Evolutionary conservation across 768 basidiomycete species (phyloP).

Genomic region (Boletus reticulatus): DNA sequence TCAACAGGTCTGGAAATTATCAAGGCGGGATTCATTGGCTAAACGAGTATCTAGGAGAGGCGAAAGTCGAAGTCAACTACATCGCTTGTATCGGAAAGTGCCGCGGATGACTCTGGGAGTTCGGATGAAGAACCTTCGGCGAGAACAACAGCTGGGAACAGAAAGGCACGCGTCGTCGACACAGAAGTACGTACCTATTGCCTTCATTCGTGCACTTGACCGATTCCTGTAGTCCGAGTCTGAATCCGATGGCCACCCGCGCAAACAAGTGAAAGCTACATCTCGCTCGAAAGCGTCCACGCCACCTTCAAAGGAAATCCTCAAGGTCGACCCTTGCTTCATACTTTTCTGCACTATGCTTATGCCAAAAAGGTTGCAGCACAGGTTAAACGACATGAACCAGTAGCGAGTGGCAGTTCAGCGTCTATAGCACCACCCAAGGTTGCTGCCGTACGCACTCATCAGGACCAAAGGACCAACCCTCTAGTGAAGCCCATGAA

Average conservation of each 20-base stretch:
- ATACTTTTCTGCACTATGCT: background rate
- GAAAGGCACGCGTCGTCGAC: conserved; percentile 1
- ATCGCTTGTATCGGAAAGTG: conserved; percentile 6
- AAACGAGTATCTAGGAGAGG: conserved; percentile 13
- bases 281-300: conserved; percentile 1
- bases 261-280: background rate
- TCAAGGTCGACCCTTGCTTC: conserved; percentile 11
- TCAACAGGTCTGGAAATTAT: conserved; percentile 12
- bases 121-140: conserved; percentile 2
- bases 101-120: conserved; percentile 6
- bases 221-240: conserved; percentile 17
- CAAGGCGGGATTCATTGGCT: background rate
- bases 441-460: conserved; percentile 19
- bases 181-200: conserved; percentile 12
- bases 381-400: conserved; percentile 10
- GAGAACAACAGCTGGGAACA: background rate
- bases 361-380: background rate
- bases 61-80: conserved; percentile 11
- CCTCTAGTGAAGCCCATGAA: conserved; percentile 34
- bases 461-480: conserved; percentile 28
- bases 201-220: background rate
- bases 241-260: conserved; percentile 5
- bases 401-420: background rate
- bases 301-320: background rate
- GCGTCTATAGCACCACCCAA: conserved; percentile 14